These are phyloP conservation scores for Turnera subulata DNA, from an alignment of 345 rosid species.

Conservation along the genomic window DNA sequence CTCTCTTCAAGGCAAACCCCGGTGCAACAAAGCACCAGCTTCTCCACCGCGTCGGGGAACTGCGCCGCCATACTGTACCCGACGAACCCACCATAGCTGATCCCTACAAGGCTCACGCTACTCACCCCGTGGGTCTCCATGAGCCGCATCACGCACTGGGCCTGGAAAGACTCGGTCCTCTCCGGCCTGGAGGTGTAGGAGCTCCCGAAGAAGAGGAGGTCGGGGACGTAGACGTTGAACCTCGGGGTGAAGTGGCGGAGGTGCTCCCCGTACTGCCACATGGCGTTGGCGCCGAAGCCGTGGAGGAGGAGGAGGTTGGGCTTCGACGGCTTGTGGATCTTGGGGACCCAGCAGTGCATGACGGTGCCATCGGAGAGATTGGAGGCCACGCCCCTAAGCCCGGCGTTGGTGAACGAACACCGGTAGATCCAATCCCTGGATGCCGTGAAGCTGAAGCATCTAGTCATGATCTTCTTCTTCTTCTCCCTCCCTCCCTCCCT, in stretches of 20 bases:
- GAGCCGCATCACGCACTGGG: constrained; percentile 44
- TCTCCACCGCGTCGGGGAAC: constrained; percentile 52
- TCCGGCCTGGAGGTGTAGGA: constrained; percentile 47
- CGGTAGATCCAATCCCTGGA: constrained; percentile 57
- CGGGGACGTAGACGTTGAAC: constrained; percentile 74
- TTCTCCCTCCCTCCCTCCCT: no score
- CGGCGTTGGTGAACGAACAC: constrained; percentile 49
- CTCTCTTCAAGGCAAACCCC: constrained; percentile 79
- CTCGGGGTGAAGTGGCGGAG: constrained; percentile 47
- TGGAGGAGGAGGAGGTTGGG: constrained; percentile 67
- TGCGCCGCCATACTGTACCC: constrained; percentile 64
- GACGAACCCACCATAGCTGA: constrained; percentile 82
- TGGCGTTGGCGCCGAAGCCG: constrained; percentile 75
- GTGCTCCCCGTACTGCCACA: constrained; percentile 71
- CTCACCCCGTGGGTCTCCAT: constrained; percentile 50
- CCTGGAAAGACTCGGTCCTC: constrained; percentile 60
- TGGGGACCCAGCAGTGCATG: constrained; percentile 79
- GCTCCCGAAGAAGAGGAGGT: constrained; percentile 63
- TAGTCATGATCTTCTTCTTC: no score
- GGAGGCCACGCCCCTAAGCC: constrained; percentile 40
- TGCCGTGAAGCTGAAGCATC: constrained; percentile 61
- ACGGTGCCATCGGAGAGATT: constrained; percentile 56
- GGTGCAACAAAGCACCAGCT: constrained; percentile 58
- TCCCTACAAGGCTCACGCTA: constrained; percentile 54
- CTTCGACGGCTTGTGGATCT: constrained; percentile 20